These are phyloP conservation scores for Paecilomyces variotii DNA, from an alignment of 2,329 filamentous ascomycete genomes.

Conservation along the genomic window DNA sequence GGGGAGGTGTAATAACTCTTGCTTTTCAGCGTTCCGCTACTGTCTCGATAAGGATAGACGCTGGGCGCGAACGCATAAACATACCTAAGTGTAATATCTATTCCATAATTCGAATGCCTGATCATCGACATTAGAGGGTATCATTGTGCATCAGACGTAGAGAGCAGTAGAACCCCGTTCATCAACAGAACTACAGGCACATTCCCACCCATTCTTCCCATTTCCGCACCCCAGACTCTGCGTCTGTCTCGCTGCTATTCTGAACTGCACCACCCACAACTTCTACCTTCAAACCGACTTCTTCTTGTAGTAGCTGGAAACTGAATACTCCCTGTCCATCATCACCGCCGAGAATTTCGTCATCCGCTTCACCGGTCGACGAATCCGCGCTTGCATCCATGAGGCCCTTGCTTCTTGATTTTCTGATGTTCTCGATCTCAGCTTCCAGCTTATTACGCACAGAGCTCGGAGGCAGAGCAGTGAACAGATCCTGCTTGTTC, in stretches of 20 bases:
- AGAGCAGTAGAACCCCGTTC: constrained; percentile 5
- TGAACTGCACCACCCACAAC: constrained; percentile 62
- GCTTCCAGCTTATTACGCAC: constrained; percentile 69
- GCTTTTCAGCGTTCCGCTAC: not conserved
- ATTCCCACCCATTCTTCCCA: constrained; percentile 91
- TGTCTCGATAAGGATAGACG: not conserved
- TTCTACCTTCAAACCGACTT: constrained; percentile 64
- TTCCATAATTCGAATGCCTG: not conserved
- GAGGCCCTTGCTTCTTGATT: constrained; percentile 69
- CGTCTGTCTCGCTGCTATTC: constrained; percentile 45
- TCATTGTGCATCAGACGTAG: not conserved
- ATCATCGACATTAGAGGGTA: not conserved
- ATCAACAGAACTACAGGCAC: constrained; percentile 48
- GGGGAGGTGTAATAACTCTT: not conserved
- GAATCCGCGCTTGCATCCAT: constrained; percentile 66
- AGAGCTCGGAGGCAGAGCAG: constrained; percentile 69
- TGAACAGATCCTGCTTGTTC: constrained; percentile 95
- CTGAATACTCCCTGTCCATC: constrained; percentile 69
- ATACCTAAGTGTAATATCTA: not conserved
- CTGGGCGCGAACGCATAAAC: not conserved
- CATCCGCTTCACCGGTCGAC: constrained; percentile 55
- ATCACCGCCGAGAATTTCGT: constrained; percentile 77
- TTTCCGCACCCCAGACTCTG: constrained; percentile 63
- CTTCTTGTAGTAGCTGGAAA: constrained; percentile 76
- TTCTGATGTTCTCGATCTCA: constrained; percentile 71